phyloP scores from a whole-genome alignment of 2,329 filamentous ascomycete genomes.

The Paecilomyces fulvus region DNA sequence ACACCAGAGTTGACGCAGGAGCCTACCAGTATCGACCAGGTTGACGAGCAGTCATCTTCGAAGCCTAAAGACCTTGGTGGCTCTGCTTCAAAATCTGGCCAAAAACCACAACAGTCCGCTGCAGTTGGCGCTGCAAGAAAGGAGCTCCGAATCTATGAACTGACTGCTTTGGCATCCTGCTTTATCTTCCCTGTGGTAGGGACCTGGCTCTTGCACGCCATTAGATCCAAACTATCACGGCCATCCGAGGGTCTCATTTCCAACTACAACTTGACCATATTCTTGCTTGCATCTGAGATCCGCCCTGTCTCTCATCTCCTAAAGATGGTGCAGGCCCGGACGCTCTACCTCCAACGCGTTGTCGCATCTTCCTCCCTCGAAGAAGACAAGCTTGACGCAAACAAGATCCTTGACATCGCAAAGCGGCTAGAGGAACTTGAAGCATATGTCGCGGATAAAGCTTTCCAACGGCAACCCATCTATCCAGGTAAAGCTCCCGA shows the following conservation, averaged over 20 bases:
- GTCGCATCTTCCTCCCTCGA: constrained; percentile 34
- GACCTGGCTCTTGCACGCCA: constrained; percentile 74
- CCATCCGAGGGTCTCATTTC: constrained; percentile 82
- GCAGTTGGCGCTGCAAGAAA: constrained; percentile 36
- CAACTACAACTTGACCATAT: constrained; percentile 87
- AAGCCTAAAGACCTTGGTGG: constrained; percentile 3
- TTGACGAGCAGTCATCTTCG: constrained; percentile 5
- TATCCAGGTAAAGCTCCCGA: constrained; percentile 5
- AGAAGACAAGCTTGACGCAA: constrained; percentile 16
- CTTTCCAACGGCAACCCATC: constrained; percentile 14
- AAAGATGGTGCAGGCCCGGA: constrained; percentile 69
- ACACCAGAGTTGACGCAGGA: constrained; percentile 21
- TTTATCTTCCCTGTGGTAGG: constrained; percentile 70
- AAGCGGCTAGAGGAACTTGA: constrained; percentile 65
- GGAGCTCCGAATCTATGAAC: constrained; percentile 67
- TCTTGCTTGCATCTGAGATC: constrained; percentile 77
- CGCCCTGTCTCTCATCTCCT: constrained; percentile 74
- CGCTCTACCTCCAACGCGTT: constrained; percentile 69
- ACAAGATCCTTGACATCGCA: constrained; percentile 47
- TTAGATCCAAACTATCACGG: constrained; percentile 70
- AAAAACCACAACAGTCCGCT: constrained; percentile 6
- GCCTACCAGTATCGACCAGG: constrained; percentile 6
- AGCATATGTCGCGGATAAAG: constrained; percentile 40
- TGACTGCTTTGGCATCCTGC: constrained; percentile 65
- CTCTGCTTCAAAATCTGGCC: constrained; percentile 1